Evolutionary conservation across 2,329 filamentous ascomycete species (phyloP), one percentile per base, ranked within the genome.

Genomic region (Botryotinia convoluta): DNA sequence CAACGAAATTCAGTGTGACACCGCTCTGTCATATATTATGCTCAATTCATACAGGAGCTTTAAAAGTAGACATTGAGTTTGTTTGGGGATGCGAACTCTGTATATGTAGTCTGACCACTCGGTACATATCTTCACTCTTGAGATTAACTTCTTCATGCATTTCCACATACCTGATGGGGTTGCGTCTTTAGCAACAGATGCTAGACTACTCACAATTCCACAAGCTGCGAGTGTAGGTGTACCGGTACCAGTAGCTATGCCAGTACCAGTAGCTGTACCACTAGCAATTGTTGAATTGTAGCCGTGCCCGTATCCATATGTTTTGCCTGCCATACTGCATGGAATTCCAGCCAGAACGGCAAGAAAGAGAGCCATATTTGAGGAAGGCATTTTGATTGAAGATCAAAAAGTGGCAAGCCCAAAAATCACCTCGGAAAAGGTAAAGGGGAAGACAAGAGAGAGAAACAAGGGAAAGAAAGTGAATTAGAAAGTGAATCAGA

Each of bases 151-250:
- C 14, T 18, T 32, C 9, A 18, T 42, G 48, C 16, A 20, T 8
- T 42, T 57, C 12, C 29, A 74, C 75, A 37, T 74, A 78, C 78
- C 77, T 73, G 74, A 60, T 57, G 78, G 78, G 48, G 72, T 68
- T 4, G 73, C 71, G 22, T 65, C 73, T 48, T n/a, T 72, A 45
- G 79, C 78, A 63, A 67, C 74, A 44, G 77, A 71, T 10, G 75
- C 76, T 29, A 76, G 74, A 59, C 73, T 78, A 73, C 79, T 80
- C n/a, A 80, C 77, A 54, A 75, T 63, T 0, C 75, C 79, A 74
- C 79, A 80, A 32, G 79, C 76, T 72, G 60, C 72, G 26, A 63
- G 69, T 18, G 75, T 73, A 26, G 70, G 64, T 20, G 65, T 60
- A 4, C 74, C 48, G 20, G 69, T 72, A 22, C 29, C 57, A 9